Evolutionary conservation across 2,329 filamentous ascomycete species (phyloP).

Genomic region (Apiospora aurea): DNA sequence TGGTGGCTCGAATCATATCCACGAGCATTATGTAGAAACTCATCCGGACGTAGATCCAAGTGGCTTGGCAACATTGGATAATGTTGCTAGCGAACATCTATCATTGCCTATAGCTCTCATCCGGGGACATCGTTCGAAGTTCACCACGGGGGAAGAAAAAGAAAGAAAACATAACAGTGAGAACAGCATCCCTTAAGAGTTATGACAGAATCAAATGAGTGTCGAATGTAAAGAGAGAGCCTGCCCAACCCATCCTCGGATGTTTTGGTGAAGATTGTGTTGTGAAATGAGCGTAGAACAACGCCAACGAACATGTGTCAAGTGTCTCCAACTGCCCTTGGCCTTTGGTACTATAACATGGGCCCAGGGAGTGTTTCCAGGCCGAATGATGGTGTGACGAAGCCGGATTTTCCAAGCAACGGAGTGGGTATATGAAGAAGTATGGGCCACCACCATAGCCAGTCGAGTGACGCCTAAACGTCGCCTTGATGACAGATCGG

Average conservation of each 20-base stretch:
- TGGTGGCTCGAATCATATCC: not conserved
- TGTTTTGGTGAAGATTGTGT: no score
- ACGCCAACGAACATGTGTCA: not conserved
- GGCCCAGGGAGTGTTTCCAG: not conserved
- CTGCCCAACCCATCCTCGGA: not conserved
- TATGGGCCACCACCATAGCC: not conserved
- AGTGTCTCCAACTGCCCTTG: not conserved
- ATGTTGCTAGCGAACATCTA: not conserved
- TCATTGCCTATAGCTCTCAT: not conserved
- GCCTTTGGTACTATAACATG: not conserved
- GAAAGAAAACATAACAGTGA: not conserved
- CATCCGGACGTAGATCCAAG: constrained; percentile 1
- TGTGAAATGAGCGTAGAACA: not conserved
- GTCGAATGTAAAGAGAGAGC: not conserved
- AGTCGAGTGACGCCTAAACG: not conserved
- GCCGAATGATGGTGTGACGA: not conserved
- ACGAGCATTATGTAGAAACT: not conserved
- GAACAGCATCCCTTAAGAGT: not conserved
- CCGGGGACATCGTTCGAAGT: not conserved
- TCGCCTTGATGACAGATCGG: not conserved
- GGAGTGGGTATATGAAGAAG: not conserved
- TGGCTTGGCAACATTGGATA: not conserved
- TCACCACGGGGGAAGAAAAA: not conserved
- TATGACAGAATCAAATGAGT: not conserved
- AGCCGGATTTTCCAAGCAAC: not conserved